phyloP scores from a whole-genome alignment of 441 rosid genomes.

The Populus tomentosa region DNA sequence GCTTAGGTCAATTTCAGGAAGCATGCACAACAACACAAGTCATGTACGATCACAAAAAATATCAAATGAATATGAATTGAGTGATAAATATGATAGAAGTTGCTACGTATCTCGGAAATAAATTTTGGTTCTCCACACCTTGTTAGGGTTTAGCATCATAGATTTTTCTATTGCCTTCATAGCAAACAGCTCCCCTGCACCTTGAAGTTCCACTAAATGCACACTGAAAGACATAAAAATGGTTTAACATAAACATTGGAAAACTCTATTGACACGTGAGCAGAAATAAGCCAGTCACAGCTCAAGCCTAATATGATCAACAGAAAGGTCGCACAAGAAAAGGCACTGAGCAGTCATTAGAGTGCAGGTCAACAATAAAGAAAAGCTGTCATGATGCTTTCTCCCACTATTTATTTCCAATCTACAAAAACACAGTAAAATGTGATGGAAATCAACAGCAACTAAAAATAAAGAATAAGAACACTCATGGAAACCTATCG shows the following conservation, averaged over 20 bases:
- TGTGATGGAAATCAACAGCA: too few relatives aligned
- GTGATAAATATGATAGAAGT: not conserved
- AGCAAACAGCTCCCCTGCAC: slow-evolving; percentile 70
- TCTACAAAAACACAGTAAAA: not conserved
- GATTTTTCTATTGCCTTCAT: slow-evolving; percentile 99
- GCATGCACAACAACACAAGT: too few relatives aligned
- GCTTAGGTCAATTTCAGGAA: too few relatives aligned
- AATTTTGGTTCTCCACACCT: slow-evolving; percentile 38
- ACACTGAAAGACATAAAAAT: slow-evolving; percentile 45
- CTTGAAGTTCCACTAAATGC: slow-evolving; percentile 86
- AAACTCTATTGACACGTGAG: too few relatives aligned
- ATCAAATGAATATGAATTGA: not conserved
- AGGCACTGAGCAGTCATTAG: not conserved
- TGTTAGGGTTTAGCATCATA: slow-evolving; percentile 82
- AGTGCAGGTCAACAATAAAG: not conserved
- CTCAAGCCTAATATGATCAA: too few relatives aligned
- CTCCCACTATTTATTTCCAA: not conserved
- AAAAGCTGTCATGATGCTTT: not conserved
- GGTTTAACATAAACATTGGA: not conserved
- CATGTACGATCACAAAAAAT: too few relatives aligned
- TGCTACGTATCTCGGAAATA: not conserved
- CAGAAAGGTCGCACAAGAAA: not conserved
- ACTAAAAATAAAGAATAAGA: not conserved
- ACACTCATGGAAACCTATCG: too few relatives aligned
- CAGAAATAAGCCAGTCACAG: too few relatives aligned